A percentile compares a stretch with the other conserved stretches of the same genome.
Conservation (phyloP, 768 basidiomycete genomes). For the Pholiota molesta region DNA sequence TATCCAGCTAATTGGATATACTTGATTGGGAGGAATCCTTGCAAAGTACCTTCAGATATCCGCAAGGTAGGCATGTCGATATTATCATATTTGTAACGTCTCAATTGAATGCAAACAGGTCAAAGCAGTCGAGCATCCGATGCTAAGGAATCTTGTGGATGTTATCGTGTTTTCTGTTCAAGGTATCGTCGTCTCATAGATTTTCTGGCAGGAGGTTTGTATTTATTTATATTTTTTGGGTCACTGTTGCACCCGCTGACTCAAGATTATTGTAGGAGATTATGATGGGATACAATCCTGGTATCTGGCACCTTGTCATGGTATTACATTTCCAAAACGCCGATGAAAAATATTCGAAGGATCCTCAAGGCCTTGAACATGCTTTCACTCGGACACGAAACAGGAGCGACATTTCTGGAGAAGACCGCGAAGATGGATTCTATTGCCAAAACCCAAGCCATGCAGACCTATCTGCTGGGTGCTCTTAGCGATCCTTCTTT, state of each 20-base stretch:
- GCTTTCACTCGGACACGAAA: slow-evolving; percentile 48
- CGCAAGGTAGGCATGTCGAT: slow-evolving; percentile 49
- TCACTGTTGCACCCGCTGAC: neutral
- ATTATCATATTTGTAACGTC: neutral
- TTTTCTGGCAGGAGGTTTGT: slow-evolving; percentile 66
- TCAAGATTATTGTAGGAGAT: slow-evolving; percentile 46
- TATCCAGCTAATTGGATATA: neutral
- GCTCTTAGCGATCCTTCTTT: slow-evolving; percentile 45
- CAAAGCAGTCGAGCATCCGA: slow-evolving; percentile 54
- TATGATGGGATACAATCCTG: slow-evolving; percentile 71
- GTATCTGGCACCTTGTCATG: slow-evolving; percentile 61
- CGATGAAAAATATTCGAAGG: slow-evolving; percentile 45
- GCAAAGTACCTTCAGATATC: slow-evolving; percentile 67
- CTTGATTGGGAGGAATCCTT: slow-evolving; percentile 59
- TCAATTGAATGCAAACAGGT: slow-evolving; percentile 38
- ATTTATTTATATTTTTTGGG: neutral
- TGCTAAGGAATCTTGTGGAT: slow-evolving; percentile 50
- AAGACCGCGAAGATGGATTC: slow-evolving; percentile 23
- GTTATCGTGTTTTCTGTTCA: slow-evolving; percentile 59
- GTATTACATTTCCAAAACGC: slow-evolving; percentile 58
- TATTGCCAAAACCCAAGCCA: slow-evolving; percentile 26
- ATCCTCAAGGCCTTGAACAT: slow-evolving; percentile 43
- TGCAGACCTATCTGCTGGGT: slow-evolving; percentile 57
- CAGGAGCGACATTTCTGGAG: slow-evolving; percentile 44
- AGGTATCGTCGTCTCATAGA: slow-evolving; percentile 60